phyloP scores from a whole-genome alignment of 2,329 filamentous ascomycete genomes.

The Xylaria sp. region DNA sequence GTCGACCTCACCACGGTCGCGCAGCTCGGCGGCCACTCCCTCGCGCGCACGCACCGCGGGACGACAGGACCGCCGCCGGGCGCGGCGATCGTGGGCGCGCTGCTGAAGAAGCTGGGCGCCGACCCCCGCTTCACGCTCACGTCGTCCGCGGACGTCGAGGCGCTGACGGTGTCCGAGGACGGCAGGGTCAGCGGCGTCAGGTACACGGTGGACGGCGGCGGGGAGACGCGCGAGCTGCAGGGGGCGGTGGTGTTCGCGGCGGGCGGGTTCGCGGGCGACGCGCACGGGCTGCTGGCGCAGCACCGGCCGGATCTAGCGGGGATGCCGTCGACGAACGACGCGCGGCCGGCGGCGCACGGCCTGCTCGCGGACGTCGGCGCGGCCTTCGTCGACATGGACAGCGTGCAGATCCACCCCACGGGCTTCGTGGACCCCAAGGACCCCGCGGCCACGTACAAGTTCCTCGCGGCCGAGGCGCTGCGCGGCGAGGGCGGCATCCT shows the following conservation, averaged over 20 bases:
- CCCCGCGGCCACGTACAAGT: conserved; percentile 61
- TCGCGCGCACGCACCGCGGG: conserved; percentile 67
- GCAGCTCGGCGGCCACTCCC: conserved; percentile 67
- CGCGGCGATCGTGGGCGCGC: conserved; percentile 64
- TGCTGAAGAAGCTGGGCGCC: conserved; percentile 62
- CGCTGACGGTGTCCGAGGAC: conserved; percentile 47
- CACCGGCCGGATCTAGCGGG: conserved; percentile 69
- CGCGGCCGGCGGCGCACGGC: conserved; percentile 63
- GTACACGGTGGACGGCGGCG: conserved; percentile 57
- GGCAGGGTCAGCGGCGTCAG: conserved; percentile 63
- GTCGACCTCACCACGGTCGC: conserved; percentile 69
- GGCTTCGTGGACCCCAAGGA: conserved; percentile 68
- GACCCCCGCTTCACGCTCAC: conserved; percentile 62
- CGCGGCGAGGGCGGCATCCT: conserved; percentile 71
- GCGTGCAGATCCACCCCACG: conserved; percentile 72
- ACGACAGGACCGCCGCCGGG: conserved; percentile 66
- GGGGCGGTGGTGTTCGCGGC: conserved; percentile 69
- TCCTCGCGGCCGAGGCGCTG: conserved; percentile 71
- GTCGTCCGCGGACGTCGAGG: conserved; percentile 64
- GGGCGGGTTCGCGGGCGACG: conserved; percentile 72
- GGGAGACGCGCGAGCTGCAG: conserved; percentile 51
- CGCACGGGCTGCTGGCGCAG: conserved; percentile 63
- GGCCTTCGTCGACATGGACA: conserved; percentile 61
- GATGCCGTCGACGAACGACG: conserved; percentile 71
- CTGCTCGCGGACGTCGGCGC: conserved; percentile 55